phyloP scores from a whole-genome alignment of 2,329 filamentous ascomycete species.

The Metarhizium rileyi region DNA sequence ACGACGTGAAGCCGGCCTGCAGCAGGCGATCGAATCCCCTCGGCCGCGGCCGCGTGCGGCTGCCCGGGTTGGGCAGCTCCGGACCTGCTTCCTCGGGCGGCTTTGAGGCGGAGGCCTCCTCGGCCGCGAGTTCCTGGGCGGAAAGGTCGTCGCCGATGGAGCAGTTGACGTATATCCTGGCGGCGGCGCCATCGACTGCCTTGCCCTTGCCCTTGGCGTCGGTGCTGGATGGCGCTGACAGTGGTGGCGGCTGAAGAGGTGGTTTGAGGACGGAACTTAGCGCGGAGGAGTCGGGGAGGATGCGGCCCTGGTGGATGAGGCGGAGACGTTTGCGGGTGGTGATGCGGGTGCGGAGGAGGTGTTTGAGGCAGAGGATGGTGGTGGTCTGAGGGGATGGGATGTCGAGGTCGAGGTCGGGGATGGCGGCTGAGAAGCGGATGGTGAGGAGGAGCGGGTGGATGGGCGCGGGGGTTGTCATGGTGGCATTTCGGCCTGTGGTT shows the following conservation, averaged over 20 bases:
- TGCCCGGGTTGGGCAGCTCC: conserved; percentile 14
- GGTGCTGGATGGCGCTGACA: conserved; percentile 6
- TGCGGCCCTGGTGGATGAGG: conserved; percentile 81
- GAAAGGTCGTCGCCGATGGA: conserved; percentile 73
- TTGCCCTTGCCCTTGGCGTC: conserved; percentile 45
- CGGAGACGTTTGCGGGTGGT: conserved; percentile 64
- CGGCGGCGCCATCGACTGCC: conserved; percentile 27
- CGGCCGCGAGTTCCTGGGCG: conserved; percentile 56
- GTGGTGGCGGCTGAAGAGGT: conserved; percentile 39
- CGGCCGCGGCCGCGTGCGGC: conserved; percentile 22
- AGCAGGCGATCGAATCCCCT: conserved; percentile 85
- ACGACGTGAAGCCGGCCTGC: conserved; percentile 66
- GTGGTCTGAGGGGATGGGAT: conserved; percentile 58
- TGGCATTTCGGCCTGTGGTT: neutral
- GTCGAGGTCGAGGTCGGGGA: conserved; percentile 74
- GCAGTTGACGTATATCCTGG: conserved; percentile 81
- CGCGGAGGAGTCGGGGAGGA: conserved; percentile 64
- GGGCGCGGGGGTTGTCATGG: conserved; percentile 14
- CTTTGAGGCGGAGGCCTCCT: conserved; percentile 40
- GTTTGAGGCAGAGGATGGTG: conserved; percentile 71
- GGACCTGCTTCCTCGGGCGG: conserved; percentile 37
- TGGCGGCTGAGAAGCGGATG: conserved; percentile 79
- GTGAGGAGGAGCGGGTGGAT: conserved; percentile 57
- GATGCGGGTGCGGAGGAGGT: conserved; percentile 66
- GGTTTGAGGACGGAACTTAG: conserved; percentile 60